Evolutionary conservation across 345 rosid genomes (phyloP).

Genomic region (Raphanus sativus): DNA sequence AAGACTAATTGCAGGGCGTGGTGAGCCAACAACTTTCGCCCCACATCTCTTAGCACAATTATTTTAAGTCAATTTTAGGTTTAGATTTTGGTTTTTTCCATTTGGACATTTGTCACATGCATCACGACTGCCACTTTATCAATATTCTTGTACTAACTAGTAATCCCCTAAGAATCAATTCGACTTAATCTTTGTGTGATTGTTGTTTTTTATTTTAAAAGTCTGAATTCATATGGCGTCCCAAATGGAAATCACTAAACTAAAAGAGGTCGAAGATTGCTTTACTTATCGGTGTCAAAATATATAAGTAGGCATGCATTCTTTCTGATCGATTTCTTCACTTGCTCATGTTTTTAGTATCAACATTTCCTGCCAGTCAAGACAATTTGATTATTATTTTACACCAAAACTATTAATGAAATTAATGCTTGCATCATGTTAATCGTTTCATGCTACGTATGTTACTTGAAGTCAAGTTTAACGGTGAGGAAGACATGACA

Average conservation of each 20-base stretch:
- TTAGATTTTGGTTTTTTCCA: constrained; percentile 19
- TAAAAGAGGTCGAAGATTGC: background rate
- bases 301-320: background rate
- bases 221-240: background rate
- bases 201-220: background rate
- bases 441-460: background rate
- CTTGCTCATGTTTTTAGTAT: background rate
- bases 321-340: background rate
- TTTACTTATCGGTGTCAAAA: background rate
- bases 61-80: background rate
- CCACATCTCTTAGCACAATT: constrained; percentile 8
- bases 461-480: background rate
- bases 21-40: constrained; percentile 28
- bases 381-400: background rate
- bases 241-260: background rate
- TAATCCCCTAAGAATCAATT: background rate
- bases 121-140: background rate
- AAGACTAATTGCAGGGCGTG: constrained; percentile 1
- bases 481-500: background rate
- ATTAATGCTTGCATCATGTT: background rate
- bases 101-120: constrained; percentile 28
- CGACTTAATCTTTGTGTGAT: background rate
- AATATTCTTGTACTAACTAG: background rate
- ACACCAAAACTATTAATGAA: background rate
- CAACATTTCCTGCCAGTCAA: background rate